phyloP scores from a whole-genome alignment of 1,284 basidiomycete species.

The Thecaphora thlaspeos region DNA sequence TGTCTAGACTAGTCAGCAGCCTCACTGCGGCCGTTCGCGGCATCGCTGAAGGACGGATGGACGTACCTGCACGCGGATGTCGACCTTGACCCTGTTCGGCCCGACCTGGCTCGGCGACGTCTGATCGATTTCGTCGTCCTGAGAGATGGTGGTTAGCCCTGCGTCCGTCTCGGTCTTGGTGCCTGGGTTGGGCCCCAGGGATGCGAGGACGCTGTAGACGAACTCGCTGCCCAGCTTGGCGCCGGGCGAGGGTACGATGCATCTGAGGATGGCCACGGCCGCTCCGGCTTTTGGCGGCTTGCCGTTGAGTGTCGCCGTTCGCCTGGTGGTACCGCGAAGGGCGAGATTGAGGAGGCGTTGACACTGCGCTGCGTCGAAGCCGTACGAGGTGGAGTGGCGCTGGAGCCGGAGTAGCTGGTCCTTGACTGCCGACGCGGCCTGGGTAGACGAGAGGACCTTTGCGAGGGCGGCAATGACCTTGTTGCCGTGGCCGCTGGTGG shows the following conservation, averaged over 20 bases:
- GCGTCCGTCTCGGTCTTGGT: constrained; percentile 15
- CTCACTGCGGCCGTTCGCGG: no score
- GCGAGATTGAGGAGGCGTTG: constrained; percentile 25
- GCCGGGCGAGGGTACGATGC: constrained; percentile 16
- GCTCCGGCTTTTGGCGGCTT: constrained; percentile 22
- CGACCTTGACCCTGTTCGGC: constrained; percentile 19
- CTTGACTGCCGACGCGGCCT: no score
- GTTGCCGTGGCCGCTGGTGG: no score
- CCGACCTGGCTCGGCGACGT: constrained; percentile 9
- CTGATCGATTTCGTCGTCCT: constrained; percentile 3
- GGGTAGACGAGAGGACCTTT: no score
- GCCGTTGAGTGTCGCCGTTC: constrained; percentile 6
- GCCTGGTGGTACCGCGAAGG: constrained; percentile 14
- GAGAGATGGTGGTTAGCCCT: constrained; percentile 6
- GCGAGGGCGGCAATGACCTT: no score
- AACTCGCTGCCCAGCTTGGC: constrained; percentile 20
- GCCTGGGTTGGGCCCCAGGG: constrained; percentile 22
- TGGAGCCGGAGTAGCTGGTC: no score
- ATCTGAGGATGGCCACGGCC: constrained; percentile 22
- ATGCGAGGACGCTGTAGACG: constrained; percentile 20
- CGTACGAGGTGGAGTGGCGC: constrained; percentile 17
- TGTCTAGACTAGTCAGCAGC: no score
- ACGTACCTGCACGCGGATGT: constrained; percentile 24
- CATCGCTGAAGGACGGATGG: no score
- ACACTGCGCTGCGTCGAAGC: constrained; percentile 25